phyloP scores from a whole-genome alignment of 257 asterid species.

The Forsythia viridissima region DNA sequence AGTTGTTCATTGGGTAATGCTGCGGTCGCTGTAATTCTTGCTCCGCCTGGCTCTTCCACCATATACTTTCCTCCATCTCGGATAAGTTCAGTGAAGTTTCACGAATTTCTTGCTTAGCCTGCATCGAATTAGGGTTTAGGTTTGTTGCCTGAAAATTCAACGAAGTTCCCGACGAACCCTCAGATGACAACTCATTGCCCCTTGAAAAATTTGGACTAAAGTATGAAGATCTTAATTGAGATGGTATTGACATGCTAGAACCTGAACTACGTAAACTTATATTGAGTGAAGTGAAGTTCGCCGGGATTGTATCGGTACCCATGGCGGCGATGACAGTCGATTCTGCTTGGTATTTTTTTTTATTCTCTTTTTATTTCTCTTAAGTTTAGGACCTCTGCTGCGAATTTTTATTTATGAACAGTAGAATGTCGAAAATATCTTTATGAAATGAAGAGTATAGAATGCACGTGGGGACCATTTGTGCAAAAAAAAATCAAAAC shows the following conservation, averaged over 20 bases:
- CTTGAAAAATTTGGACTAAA: constrained; percentile 57
- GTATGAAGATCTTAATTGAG: constrained; percentile 76
- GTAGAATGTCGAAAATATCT: no score
- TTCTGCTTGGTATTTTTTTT: no score
- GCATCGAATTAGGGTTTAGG: constrained; percentile 53
- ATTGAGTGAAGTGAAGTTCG: constrained; percentile 84
- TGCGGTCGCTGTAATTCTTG: constrained; percentile 51
- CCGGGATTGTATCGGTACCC: constrained; percentile 96
- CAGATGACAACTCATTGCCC: constrained; percentile 67
- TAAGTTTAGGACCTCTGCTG: no score
- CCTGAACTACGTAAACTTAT: constrained; percentile 90
- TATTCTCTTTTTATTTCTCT: no score
- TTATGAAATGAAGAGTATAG: no score
- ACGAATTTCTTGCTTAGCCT: constrained; percentile 61
- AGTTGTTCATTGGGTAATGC: constrained; percentile 68
- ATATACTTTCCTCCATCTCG: constrained; percentile 52
- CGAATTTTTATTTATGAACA: no score
- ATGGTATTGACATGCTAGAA: constrained; percentile 91
- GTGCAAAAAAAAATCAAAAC: no score
- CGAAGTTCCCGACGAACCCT: constrained; percentile 50
- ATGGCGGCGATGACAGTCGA: constrained; percentile 94
- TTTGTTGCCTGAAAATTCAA: constrained; percentile 63
- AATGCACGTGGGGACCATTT: no score
- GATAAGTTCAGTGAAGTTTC: constrained; percentile 51
- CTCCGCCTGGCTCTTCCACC: constrained; percentile 65